Conservation (phyloP, 108 stramenopile species). For the Skeletonema potamos region DNA sequence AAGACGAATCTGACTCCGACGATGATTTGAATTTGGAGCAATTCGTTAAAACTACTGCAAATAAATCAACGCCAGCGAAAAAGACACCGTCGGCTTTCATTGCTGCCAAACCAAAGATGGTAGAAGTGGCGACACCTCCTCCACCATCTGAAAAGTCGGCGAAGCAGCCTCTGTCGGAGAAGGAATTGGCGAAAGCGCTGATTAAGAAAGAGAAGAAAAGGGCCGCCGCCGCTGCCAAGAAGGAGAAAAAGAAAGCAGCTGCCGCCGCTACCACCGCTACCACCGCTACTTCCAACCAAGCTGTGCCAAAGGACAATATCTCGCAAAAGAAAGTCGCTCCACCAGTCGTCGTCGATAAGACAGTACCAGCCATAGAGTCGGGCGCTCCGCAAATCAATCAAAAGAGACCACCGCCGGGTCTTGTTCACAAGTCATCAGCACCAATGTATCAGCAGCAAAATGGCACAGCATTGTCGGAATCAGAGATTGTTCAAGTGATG, state of each 20-base stretch:
- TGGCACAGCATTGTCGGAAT: too few species aligned
- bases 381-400: background rate
- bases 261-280: background rate
- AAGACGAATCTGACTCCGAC: background rate
- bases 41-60: background rate
- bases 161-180: background rate
- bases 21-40: background rate
- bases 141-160: background rate
- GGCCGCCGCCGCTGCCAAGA: background rate
- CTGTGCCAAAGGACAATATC: background rate
- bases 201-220: background rate
- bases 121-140: background rate
- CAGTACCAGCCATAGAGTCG: background rate
- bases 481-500: background rate
- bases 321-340: background rate
- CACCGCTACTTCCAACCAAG: background rate
- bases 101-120: background rate
- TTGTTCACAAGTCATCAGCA: background rate
- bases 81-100: background rate
- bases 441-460: background rate
- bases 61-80: background rate
- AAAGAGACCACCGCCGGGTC: background rate
- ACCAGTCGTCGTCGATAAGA: background rate
- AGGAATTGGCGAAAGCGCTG: background rate
- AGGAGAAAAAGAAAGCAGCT: background rate